phyloP scores from a whole-genome alignment of 768 basidiomycete species.

The Gloeopeniophorella convolvens region DNA sequence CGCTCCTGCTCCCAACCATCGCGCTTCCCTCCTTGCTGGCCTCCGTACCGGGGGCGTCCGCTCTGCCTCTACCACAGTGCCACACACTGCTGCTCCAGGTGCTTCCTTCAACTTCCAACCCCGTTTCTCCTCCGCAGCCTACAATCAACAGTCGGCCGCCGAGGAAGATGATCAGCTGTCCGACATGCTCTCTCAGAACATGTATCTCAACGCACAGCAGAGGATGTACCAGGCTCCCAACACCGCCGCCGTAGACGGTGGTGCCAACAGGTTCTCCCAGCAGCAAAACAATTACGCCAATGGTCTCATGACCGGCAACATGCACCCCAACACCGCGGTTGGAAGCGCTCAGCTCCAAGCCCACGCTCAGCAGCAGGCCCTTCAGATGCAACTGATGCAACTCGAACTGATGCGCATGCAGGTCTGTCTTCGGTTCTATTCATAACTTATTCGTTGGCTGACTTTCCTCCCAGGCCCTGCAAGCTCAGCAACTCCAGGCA shows the following conservation, averaged over 20 bases:
- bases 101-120: conserved; percentile 54
- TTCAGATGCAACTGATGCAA: conserved; percentile 84
- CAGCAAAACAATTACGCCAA: conserved; percentile 44
- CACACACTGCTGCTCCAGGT: conserved; percentile 63
- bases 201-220: conserved; percentile 40
- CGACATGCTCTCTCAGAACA: conserved; percentile 47
- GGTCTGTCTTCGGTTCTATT: conserved; percentile 36
- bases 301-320: conserved; percentile 46
- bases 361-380: conserved; percentile 53
- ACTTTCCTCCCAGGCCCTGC: conserved; percentile 41
- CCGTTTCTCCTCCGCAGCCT: conserved; percentile 42
- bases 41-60: conserved; percentile 89
- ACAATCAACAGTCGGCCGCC: conserved; percentile 40
- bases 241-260: conserved; percentile 67
- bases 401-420: conserved; percentile 77
- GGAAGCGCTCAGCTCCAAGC: conserved; percentile 35
- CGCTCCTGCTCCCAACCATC: conserved; percentile 39
- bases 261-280: conserved; percentile 58
- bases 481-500: conserved; percentile 72
- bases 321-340: conserved; percentile 37
- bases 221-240: conserved; percentile 45
- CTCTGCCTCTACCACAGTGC: conserved; percentile 48
- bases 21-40: conserved; percentile 81
- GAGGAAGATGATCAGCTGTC: conserved; percentile 54
- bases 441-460: conserved; percentile 12